A percentile compares a stretch with the other conserved stretches of the same genome.
These are phyloP conservation scores for Camellia japonica DNA, from an alignment of 148 eudicot species.

Conservation along the genomic window DNA sequence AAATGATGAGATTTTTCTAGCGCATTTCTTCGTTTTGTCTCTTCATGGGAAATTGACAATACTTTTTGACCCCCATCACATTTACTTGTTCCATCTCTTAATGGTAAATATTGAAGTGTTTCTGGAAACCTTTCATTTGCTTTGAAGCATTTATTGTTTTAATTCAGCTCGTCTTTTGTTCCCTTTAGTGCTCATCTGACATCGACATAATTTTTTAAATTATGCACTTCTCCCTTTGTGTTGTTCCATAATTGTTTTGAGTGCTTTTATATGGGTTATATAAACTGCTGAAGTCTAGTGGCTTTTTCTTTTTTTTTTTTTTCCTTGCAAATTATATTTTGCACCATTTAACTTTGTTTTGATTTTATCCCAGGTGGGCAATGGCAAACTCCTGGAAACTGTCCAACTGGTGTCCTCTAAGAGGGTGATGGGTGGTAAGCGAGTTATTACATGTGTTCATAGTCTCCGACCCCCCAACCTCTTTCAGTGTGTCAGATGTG, in stretches of 20 bases:
- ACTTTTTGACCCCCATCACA: background rate
- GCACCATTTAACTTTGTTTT: background rate
- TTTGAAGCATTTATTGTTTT: background rate
- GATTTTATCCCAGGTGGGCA: constrained; percentile 19
- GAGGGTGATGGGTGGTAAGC: constrained; percentile 26
- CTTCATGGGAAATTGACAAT: background rate
- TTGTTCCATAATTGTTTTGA: background rate
- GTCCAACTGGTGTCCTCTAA: constrained; percentile 24
- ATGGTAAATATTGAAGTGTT: background rate
- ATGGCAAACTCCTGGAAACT: constrained; percentile 19
- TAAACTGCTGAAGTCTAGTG: background rate
- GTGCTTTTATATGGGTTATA: background rate
- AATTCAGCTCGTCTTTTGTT: background rate
- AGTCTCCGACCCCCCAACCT: constrained; percentile 23
- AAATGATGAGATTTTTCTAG: background rate
- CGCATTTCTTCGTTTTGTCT: background rate
- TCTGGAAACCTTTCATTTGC: background rate
- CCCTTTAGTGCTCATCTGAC: background rate
- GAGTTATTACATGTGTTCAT: constrained; percentile 19
- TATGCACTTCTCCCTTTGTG: background rate
- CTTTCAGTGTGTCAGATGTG: constrained; percentile 4
- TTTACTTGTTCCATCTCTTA: background rate
- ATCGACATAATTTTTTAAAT: background rate
- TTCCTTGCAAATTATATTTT: background rate
- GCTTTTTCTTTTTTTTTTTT: background rate